These are phyloP conservation scores for Hippophae rhamnoides DNA, from an alignment of 306 rosid species.

Conservation along the genomic window DNA sequence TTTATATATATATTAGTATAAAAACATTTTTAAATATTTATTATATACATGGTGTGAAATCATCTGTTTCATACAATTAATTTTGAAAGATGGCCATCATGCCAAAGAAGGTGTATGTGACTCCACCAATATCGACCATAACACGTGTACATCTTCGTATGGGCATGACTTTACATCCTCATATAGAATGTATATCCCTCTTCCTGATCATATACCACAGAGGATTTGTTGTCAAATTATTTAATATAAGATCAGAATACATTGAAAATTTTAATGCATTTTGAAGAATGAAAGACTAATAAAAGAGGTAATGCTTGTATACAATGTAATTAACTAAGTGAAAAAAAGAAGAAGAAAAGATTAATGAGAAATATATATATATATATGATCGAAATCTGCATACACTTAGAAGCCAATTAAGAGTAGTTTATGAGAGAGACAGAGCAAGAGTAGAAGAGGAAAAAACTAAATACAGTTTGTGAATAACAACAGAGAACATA, in stretches of 20 bases:
- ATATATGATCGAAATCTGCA: too few species aligned
- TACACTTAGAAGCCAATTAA: too few species aligned
- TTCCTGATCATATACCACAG: constrained; percentile 33
- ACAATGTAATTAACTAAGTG: too few species aligned
- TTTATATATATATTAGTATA: not conserved
- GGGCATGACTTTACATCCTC: constrained; percentile 91
- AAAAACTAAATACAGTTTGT: not conserved
- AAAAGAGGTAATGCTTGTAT: too few species aligned
- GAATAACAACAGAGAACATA: constrained; percentile 9
- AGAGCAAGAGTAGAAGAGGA: too few species aligned
- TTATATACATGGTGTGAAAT: constrained; percentile 28
- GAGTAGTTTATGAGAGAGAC: too few species aligned
- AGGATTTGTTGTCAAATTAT: not conserved
- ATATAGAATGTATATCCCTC: constrained; percentile 81
- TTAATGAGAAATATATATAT: too few species aligned
- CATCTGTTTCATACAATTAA: constrained; percentile 15
- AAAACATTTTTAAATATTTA: constrained; percentile 12
- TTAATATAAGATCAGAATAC: not conserved
- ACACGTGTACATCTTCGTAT: constrained; percentile 76
- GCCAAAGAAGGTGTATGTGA: constrained; percentile 42
- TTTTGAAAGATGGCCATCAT: constrained; percentile 23
- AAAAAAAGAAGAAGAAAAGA: too few species aligned
- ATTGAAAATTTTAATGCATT: not conserved
- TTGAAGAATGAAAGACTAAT: not conserved
- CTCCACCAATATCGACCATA: constrained; percentile 91